Evolutionary conservation across 1,284 basidiomycete genomes (phyloP).

Genomic region (Termitomyces sp.): DNA sequence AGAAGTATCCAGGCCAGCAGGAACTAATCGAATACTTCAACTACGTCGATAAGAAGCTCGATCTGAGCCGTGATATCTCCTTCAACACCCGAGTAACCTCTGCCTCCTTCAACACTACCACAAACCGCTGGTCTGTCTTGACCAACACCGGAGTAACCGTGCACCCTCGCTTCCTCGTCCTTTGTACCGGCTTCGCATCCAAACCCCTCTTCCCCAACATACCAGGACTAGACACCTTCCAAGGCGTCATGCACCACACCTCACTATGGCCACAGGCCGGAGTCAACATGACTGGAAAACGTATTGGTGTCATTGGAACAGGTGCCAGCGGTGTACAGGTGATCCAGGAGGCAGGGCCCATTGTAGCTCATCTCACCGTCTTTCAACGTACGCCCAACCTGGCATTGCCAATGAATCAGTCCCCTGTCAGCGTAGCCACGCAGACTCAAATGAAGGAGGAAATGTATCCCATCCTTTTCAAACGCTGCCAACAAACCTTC

Average conservation of each 20-base stretch:
- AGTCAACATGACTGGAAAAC: conserved; percentile 20
- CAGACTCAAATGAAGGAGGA: conserved; percentile 19
- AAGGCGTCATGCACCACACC: conserved; percentile 23
- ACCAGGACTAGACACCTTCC: conserved; percentile 22
- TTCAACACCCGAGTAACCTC: conserved; percentile 22
- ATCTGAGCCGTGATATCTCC: conserved; percentile 21
- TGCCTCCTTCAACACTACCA: conserved; percentile 20
- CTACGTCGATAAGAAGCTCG: conserved; percentile 23
- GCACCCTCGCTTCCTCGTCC: conserved; percentile 18
- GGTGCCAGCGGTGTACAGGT: conserved; percentile 26
- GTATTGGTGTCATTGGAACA: conserved; percentile 24
- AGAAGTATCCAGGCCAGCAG: conserved; percentile 19
- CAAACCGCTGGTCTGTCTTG: conserved; percentile 21
- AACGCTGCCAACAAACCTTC: conserved; percentile 21
- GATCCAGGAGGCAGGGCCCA: conserved; percentile 22
- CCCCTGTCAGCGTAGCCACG: conserved; percentile 7
- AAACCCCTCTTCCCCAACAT: conserved; percentile 21
- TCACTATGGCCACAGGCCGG: conserved; percentile 21
- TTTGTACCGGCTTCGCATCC: conserved; percentile 24
- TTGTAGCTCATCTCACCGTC: conserved; percentile 23
- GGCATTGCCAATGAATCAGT: conserved; percentile 17
- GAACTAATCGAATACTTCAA: conserved; percentile 23
- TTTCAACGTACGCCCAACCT: conserved; percentile 27
- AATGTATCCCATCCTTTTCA: conserved; percentile 20
- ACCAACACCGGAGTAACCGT: conserved; percentile 18